Conservation (phyloP, 2,329 filamentous ascomycete genomes). For the Falciphora oryzae region DNA sequence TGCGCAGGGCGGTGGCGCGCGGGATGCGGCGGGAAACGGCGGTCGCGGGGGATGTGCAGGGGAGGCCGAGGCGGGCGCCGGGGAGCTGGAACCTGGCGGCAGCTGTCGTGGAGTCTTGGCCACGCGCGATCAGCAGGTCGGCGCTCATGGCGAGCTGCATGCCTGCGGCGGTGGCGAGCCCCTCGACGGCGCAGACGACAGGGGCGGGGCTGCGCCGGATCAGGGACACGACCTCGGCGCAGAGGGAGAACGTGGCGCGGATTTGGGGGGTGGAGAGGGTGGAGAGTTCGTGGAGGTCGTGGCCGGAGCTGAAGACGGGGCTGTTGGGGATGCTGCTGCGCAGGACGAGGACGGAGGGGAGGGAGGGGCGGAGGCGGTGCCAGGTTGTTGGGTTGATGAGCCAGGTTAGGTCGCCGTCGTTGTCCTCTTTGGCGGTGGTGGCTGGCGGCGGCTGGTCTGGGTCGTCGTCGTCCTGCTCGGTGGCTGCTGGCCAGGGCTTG, state of each 20-base stretch:
- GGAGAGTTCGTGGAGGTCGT: conserved; percentile 25
- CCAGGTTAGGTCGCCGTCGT: conserved; percentile 18
- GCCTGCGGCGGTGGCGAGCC: conserved; percentile 26
- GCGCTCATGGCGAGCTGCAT: conserved; percentile 27
- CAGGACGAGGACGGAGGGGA: conserved; percentile 27
- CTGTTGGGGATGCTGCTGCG: conserved; percentile 18
- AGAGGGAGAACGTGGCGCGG: conserved; percentile 22
- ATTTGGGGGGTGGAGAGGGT: conserved; percentile 11
- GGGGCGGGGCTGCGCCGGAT: conserved; percentile 26
- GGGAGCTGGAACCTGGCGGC: conserved; percentile 22
- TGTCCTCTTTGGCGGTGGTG: too few relatives aligned
- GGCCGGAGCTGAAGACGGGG: conserved; percentile 26
- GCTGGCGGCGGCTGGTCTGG: too few relatives aligned
- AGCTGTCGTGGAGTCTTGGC: background rate
- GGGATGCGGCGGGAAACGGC: conserved; percentile 22
- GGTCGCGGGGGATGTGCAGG: conserved; percentile 26
- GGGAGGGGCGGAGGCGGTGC: conserved; percentile 15
- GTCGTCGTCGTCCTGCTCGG: too few relatives aligned
- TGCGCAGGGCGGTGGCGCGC: conserved; percentile 21
- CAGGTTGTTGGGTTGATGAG: conserved; percentile 22
- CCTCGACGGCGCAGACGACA: conserved; percentile 25
- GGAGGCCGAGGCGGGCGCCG: conserved; percentile 24
- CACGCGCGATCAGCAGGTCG: conserved; percentile 23
- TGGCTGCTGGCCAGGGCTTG: background rate
- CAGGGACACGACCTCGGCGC: conserved; percentile 26